Percentiles rank a stretch among this genome's conserved stretches.
Evolutionary conservation across 106 monocot species (phyloP).

Genomic region (Cymbidium sinense): DNA sequence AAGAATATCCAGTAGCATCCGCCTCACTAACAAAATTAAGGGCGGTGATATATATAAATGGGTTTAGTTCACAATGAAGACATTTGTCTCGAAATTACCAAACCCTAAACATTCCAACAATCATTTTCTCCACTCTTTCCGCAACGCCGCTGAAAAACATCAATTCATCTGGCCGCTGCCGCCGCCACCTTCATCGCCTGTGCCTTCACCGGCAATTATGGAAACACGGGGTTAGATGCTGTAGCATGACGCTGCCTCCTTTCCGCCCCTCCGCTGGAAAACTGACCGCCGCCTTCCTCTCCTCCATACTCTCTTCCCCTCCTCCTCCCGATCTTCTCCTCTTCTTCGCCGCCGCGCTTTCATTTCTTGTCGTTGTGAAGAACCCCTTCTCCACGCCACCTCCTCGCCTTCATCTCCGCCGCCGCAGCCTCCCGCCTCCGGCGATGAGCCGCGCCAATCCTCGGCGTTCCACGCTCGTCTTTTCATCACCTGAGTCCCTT

Average conservation of each 20-base stretch:
- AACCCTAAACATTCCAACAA: no score
- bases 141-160: neutral
- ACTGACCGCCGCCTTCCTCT: neutral
- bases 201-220: neutral
- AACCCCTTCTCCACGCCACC: neutral
- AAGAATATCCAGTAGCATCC: no score
- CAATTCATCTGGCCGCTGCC: neutral
- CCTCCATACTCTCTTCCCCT: slow-evolving; percentile 5
- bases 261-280: neutral
- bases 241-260: slow-evolving; percentile 8
- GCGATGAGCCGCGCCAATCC: slow-evolving; percentile 1
- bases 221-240: neutral
- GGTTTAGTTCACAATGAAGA: no score
- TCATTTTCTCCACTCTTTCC: neutral
- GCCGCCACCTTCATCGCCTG: neutral
- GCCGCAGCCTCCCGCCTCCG: neutral
- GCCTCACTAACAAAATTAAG: no score
- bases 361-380: slow-evolving; percentile 20
- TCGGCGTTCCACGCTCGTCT: slow-evolving; percentile 26
- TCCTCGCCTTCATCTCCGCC: slow-evolving; percentile 13
- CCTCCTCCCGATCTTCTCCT: slow-evolving; percentile 11
- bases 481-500: slow-evolving; percentile 70
- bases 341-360: slow-evolving; percentile 16
- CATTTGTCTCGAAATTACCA: no score
- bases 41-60: no score